Evolutionary conservation across 345 rosid species (phyloP).

Genomic region (Euphorbia pulcherrima): DNA sequence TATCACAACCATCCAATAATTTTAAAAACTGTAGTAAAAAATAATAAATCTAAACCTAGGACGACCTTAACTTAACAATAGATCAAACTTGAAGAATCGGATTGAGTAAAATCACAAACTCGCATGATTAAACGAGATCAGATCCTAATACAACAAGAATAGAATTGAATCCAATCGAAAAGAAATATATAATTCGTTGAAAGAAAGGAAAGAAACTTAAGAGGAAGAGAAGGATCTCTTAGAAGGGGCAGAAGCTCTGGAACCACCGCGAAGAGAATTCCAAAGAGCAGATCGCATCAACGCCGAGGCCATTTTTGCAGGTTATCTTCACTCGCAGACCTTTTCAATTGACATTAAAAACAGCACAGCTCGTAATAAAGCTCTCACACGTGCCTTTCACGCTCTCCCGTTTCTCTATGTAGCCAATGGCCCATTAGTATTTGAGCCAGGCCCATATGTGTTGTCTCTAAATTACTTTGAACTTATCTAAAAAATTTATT

Average conservation of each 20-base stretch:
- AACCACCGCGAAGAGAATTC: constrained; percentile 46
- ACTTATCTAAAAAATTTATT: too few species aligned
- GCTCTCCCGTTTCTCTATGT: not conserved
- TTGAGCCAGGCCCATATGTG: not conserved
- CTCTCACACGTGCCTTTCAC: not conserved
- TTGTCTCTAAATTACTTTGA: too few species aligned
- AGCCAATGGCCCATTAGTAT: not conserved
- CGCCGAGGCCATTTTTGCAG: constrained; percentile 56
- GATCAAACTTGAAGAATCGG: not conserved
- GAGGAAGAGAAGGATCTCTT: constrained; percentile 70
- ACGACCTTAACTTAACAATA: constrained; percentile 9
- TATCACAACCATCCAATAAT: not conserved
- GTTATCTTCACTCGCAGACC: too few species aligned
- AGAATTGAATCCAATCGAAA: not conserved
- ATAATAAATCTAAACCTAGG: not conserved
- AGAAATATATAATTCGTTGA: not conserved
- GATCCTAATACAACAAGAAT: too few species aligned
- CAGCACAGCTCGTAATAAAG: not conserved
- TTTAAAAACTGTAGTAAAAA: constrained; percentile 1
- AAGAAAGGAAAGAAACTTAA: constrained; percentile 26
- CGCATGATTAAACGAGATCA: not conserved
- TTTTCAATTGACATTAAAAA: not conserved
- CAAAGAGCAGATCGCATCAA: constrained; percentile 67
- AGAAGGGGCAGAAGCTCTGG: constrained; percentile 49
- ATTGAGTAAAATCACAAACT: not conserved